These are phyloP conservation scores for Austroboletus niveus DNA, from an alignment of 1,284 basidiomycete species.

Conservation along the genomic window DNA sequence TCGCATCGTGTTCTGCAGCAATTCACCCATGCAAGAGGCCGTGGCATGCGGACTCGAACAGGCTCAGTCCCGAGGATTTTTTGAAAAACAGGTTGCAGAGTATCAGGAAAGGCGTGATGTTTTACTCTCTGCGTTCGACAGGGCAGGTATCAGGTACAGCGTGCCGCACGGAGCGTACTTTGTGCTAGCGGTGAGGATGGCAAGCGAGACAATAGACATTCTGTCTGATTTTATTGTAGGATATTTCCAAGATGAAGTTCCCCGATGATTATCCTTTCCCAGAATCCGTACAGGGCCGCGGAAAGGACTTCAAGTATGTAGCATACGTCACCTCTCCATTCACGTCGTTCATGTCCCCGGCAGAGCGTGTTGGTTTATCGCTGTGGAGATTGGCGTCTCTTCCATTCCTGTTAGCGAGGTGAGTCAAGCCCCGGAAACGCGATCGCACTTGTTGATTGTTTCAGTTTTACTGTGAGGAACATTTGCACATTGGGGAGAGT, in stretches of 20 bases:
- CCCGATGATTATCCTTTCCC: slow-evolving; percentile 88
- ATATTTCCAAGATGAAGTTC: slow-evolving; percentile 78
- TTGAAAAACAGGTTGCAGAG: slow-evolving; percentile 74
- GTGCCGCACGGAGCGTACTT: slow-evolving; percentile 90
- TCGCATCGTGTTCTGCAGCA: slow-evolving; percentile 93
- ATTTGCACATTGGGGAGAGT: slow-evolving; percentile 80
- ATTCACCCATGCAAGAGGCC: slow-evolving; percentile 91
- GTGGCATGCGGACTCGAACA: slow-evolving; percentile 84
- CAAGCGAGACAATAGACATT: neutral
- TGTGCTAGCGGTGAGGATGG: slow-evolving; percentile 66
- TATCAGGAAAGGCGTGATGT: slow-evolving; percentile 82
- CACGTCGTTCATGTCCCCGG: slow-evolving; percentile 2
- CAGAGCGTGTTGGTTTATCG: slow-evolving; percentile 90
- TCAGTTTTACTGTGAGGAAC: slow-evolving; percentile 88
- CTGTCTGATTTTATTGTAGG: slow-evolving; percentile 42
- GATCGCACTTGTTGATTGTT: slow-evolving; percentile 3
- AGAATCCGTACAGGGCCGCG: slow-evolving; percentile 70
- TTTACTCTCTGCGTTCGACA: slow-evolving; percentile 78
- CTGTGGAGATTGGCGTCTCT: slow-evolving; percentile 84
- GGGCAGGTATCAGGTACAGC: slow-evolving; percentile 84
- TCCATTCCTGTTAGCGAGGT: slow-evolving; percentile 94
- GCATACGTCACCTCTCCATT: neutral
- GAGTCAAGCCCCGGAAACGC: slow-evolving; percentile 23
- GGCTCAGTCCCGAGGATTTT: slow-evolving; percentile 73
- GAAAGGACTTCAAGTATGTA: slow-evolving; percentile 81